These are phyloP conservation scores for Penicillium desertorum DNA, from an alignment of 495 filamentous ascomycete species.

Conservation along the genomic window DNA sequence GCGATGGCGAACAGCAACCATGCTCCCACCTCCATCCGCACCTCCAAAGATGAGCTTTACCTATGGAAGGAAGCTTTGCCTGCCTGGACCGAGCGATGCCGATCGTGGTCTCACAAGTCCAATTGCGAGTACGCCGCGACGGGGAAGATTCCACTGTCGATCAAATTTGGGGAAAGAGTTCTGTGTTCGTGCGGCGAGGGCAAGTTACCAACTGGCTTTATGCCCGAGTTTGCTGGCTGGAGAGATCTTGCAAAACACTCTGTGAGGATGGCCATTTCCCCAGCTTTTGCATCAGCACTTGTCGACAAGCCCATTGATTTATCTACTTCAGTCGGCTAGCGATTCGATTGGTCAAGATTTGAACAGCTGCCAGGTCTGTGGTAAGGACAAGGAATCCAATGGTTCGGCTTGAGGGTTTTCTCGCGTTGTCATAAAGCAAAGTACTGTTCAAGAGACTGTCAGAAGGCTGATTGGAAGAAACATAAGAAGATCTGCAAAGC, in stretches of 20 bases:
- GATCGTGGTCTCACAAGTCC: slow-evolving; percentile 49
- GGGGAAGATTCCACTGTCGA: slow-evolving; percentile 31
- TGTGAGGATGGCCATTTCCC: slow-evolving; percentile 35
- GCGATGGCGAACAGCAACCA: slow-evolving; percentile 19
- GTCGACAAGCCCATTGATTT: slow-evolving; percentile 15
- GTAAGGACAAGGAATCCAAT: not conserved
- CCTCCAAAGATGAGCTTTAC: slow-evolving; percentile 37
- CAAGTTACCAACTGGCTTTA: slow-evolving; percentile 27
- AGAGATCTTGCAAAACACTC: slow-evolving; percentile 23
- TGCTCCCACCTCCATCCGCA: not conserved
- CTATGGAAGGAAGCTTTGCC: slow-evolving; percentile 53
- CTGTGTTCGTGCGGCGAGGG: slow-evolving; percentile 41
- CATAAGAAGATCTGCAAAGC: not conserved
- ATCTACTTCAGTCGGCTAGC: not conserved
- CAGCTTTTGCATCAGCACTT: slow-evolving; percentile 32
- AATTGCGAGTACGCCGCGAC: slow-evolving; percentile 50
- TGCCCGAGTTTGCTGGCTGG: slow-evolving; percentile 26
- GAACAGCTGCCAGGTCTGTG: not conserved
- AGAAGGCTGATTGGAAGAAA: not conserved
- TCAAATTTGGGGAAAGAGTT: slow-evolving; percentile 20
- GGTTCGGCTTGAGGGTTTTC: not conserved
- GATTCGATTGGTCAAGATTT: not conserved
- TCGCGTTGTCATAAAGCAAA: not conserved
- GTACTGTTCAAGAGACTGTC: not conserved
- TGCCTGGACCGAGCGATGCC: slow-evolving; percentile 53